These are phyloP conservation scores for Metschnikowia kofuensis DNA, from an alignment of 805 yeast species.

Conservation along the genomic window DNA sequence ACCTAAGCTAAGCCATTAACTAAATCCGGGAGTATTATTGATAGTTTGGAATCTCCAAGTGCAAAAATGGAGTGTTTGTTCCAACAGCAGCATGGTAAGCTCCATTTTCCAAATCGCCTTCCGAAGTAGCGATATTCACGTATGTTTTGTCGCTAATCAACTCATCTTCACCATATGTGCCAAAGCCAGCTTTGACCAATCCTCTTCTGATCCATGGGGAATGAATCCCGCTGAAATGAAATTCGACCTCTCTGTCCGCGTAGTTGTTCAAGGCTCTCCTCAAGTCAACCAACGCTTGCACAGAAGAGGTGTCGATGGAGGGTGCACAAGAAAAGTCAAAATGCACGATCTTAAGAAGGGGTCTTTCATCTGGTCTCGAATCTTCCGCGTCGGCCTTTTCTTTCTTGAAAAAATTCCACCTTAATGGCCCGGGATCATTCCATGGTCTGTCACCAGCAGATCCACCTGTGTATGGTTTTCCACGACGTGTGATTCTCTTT, in stretches of 20 bases:
- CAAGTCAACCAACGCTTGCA: conserved; percentile 75
- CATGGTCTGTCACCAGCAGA: conserved; percentile 72
- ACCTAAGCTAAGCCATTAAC: conserved; percentile 1
- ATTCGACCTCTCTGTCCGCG: conserved; percentile 81
- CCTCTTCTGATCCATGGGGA: conserved; percentile 86
- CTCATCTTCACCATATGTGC: conserved; percentile 47
- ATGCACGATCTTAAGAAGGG: conserved; percentile 66
- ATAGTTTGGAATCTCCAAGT: conserved; percentile 69
- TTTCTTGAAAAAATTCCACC: conserved; percentile 26
- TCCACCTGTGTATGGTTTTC: conserved; percentile 39
- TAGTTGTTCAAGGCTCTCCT: conserved; percentile 67
- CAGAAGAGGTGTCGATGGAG: conserved; percentile 73
- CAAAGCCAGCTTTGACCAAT: conserved; percentile 74
- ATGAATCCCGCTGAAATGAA: conserved; percentile 82
- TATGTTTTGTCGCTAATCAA: conserved; percentile 38
- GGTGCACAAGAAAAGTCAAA: conserved; percentile 80
- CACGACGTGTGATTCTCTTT: conserved; percentile 58
- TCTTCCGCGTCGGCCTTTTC: conserved; percentile 16
- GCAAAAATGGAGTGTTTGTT: conserved; percentile 74
- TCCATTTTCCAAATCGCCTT: conserved; percentile 30
- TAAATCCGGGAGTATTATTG: conserved; percentile 3
- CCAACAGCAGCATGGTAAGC: conserved; percentile 53
- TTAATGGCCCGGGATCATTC: conserved; percentile 80
- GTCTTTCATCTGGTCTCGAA: conserved; percentile 47
- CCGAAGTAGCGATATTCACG: conserved; percentile 36